A percentile compares a stretch with the other conserved stretches of the same genome.
Conservation (phyloP, 495 filamentous ascomycete genomes). For the Neurospora tetraspora region DNA sequence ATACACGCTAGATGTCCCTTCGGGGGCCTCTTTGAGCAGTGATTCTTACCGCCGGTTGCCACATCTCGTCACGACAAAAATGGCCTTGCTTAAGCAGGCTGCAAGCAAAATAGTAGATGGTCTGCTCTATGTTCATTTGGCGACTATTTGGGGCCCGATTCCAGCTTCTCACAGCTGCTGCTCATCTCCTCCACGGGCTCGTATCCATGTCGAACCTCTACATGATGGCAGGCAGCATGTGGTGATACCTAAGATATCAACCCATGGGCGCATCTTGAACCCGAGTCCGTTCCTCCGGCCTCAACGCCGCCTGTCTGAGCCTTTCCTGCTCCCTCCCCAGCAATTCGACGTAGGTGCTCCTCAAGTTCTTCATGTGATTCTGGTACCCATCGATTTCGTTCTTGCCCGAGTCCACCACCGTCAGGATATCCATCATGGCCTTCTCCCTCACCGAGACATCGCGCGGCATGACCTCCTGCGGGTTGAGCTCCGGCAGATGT, state of each 20-base stretch:
- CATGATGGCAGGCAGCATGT: background rate
- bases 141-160: background rate
- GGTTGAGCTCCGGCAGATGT: background rate
- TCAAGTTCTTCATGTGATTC: constrained; percentile 9
- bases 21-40: constrained; percentile 34
- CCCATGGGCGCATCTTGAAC: constrained; percentile 1
- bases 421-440: constrained; percentile 13
- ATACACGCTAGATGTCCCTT: constrained; percentile 43
- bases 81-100: background rate
- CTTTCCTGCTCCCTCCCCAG: constrained; percentile 17
- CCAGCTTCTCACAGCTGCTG: background rate
- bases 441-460: constrained; percentile 10
- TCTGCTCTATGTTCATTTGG: background rate
- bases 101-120: background rate
- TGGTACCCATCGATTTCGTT: constrained; percentile 13
- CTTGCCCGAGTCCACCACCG: constrained; percentile 9
- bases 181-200: background rate
- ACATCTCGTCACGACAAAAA: constrained; percentile 25
- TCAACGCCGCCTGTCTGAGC: constrained; percentile 11
- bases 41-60: constrained; percentile 54
- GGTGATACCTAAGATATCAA: background rate
- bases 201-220: background rate
- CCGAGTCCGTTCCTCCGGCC: constrained; percentile 12
- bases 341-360: constrained; percentile 6
- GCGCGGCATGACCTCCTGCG: background rate